phyloP scores from a whole-genome alignment of 2,329 filamentous ascomycete genomes.

The Neofusicoccum ribis region DNA sequence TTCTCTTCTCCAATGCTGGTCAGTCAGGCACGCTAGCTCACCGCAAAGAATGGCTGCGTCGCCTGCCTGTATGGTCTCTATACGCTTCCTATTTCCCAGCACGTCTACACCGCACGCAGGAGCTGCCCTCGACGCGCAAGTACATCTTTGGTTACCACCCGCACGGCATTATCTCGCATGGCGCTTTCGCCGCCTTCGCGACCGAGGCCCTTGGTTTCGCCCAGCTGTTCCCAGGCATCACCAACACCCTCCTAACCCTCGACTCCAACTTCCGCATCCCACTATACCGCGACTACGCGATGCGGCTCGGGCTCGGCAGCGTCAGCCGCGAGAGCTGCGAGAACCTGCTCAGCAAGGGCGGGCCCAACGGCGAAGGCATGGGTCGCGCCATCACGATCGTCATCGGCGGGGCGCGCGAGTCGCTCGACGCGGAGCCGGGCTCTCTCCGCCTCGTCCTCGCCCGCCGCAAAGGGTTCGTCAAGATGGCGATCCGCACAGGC shows the following conservation, averaged over 20 bases:
- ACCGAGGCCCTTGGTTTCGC: constrained; percentile 88
- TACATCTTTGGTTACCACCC: constrained; percentile 98
- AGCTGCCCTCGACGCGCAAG: constrained; percentile 77
- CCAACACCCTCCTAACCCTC: constrained; percentile 89
- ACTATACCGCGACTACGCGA: constrained; percentile 90
- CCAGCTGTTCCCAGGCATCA: constrained; percentile 89
- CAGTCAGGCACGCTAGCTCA: constrained; percentile 73
- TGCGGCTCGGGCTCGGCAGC: constrained; percentile 81
- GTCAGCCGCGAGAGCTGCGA: constrained; percentile 91
- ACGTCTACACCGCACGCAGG: constrained; percentile 78
- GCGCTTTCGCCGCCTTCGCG: constrained; percentile 88
- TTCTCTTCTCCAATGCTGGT: constrained; percentile 75
- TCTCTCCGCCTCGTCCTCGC: constrained; percentile 76
- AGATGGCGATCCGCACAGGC: constrained; percentile 87
- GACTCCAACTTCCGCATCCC: constrained; percentile 94
- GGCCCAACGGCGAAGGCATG: constrained; percentile 76
- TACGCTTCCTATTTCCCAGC: constrained; percentile 94
- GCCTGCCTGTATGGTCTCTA: constrained; percentile 75
- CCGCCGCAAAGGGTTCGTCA: constrained; percentile 87
- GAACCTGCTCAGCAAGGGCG: constrained; percentile 80
- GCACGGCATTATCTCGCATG: constrained; percentile 95
- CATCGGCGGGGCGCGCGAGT: constrained; percentile 87
- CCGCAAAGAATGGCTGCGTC: constrained; percentile 73
- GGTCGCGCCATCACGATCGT: constrained; percentile 97
- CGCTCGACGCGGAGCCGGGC: constrained; percentile 81